Conservation (phyloP, 371 early-diverging fungal species). For the Mortierella polycephala region DNA sequence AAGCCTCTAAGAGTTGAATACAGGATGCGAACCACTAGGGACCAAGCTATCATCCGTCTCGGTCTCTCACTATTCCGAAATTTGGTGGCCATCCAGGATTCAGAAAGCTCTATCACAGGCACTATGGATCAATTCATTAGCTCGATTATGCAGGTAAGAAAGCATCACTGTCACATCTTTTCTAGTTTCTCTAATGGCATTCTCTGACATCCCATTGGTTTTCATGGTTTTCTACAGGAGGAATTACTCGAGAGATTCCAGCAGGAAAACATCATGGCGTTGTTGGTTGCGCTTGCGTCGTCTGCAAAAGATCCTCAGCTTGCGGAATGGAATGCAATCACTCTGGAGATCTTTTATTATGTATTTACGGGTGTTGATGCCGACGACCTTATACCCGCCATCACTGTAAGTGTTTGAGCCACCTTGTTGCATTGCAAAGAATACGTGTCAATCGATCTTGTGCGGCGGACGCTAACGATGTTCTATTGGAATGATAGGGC, state of each 20-base stretch:
- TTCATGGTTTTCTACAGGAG: slow-evolving; percentile 60
- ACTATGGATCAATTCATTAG: slow-evolving; percentile 57
- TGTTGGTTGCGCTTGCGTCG: slow-evolving; percentile 71
- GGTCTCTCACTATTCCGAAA: slow-evolving; percentile 84
- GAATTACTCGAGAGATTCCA: slow-evolving; percentile 61
- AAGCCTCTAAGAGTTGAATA: slow-evolving; percentile 64
- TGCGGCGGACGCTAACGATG: not conserved
- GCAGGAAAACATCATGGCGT: slow-evolving; percentile 64
- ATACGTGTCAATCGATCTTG: not conserved
- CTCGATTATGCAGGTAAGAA: slow-evolving; percentile 68
- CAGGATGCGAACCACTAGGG: slow-evolving; percentile 70
- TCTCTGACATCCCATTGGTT: not conserved
- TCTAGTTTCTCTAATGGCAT: not conserved
- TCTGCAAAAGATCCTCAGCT: slow-evolving; percentile 62
- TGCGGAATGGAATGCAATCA: slow-evolving; percentile 71
- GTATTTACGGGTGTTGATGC: slow-evolving; percentile 64
- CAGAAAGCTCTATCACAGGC: slow-evolving; percentile 63
- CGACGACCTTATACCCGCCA: slow-evolving; percentile 55
- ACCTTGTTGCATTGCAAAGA: not conserved
- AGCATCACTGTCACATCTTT: not conserved
- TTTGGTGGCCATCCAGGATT: slow-evolving; percentile 82
- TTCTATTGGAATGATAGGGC: slow-evolving; percentile 15
- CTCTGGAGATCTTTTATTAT: slow-evolving; percentile 72
- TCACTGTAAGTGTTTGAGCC: slow-evolving; percentile 15
- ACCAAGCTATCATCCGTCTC: slow-evolving; percentile 78